Conservation (phyloP, 2,329 filamentous ascomycete species). For the Daldinia sp. region DNA sequence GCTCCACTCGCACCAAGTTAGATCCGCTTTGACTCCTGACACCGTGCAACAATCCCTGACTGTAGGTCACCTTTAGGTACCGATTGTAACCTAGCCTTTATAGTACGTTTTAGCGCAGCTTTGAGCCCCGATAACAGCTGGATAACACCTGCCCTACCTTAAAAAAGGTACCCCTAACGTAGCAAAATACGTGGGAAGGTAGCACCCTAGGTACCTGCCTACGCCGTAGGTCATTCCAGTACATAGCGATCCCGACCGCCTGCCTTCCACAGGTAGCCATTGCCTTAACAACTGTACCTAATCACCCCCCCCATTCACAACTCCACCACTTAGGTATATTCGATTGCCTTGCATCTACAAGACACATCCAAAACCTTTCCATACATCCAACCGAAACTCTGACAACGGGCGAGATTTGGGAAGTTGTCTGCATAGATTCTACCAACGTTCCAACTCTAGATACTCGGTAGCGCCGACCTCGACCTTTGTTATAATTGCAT, state of each 20-base stretch:
- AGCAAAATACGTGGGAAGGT: no score
- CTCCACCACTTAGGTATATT: constrained; percentile 30
- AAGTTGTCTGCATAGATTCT: constrained; percentile 7
- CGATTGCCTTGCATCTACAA: constrained; percentile 32
- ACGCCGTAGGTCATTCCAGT: background rate
- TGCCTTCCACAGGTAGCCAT: constrained; percentile 20
- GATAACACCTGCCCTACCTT: constrained; percentile 6
- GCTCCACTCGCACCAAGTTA: background rate
- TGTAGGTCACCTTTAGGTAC: background rate
- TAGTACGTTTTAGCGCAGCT: constrained; percentile 1
- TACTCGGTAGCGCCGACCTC: constrained; percentile 29
- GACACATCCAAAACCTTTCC: constrained; percentile 25
- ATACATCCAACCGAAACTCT: constrained; percentile 18
- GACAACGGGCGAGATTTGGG: constrained; percentile 17
- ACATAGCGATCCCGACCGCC: constrained; percentile 23
- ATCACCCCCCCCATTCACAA: constrained; percentile 34
- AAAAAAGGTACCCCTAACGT: no score
- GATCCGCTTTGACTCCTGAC: background rate
- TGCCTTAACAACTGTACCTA: constrained; percentile 29
- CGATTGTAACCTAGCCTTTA: constrained; percentile 3
- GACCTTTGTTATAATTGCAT: constrained; percentile 35
- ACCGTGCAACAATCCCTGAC: constrained; percentile 1
- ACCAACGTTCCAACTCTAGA: constrained; percentile 1
- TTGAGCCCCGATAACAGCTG: constrained; percentile 6
- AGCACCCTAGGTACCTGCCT: no score